phyloP scores from a whole-genome alignment of 768 basidiomycete species.

The Boletus rubropictus region DNA sequence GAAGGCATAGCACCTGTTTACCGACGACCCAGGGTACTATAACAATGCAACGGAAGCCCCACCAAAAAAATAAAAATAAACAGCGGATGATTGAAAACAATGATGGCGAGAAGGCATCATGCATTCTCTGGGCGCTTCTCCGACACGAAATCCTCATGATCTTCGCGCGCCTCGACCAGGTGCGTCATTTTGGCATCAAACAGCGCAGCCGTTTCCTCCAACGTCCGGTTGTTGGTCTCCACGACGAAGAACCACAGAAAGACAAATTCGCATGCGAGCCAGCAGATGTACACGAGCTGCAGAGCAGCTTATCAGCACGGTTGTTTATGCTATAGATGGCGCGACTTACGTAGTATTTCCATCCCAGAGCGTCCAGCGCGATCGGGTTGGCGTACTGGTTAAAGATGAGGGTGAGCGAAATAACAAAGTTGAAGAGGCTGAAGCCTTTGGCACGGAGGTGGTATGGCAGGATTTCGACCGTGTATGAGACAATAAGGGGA shows the following conservation, averaged over 20 bases:
- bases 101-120: conserved; percentile 2
- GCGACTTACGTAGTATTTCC: conserved; percentile 68
- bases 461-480: conserved; percentile 84
- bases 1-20: background rate
- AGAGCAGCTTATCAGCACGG: background rate
- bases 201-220: conserved; percentile 77
- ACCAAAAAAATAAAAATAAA: too few species aligned
- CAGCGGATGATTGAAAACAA: background rate
- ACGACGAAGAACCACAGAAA: conserved; percentile 64
- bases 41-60: background rate
- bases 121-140: conserved; percentile 18
- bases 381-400: conserved; percentile 87
- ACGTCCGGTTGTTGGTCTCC: conserved; percentile 66
- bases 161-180: conserved; percentile 18
- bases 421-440: conserved; percentile 72
- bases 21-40: background rate
- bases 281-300: conserved; percentile 63
- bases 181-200: conserved; percentile 58
- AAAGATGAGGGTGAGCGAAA: conserved; percentile 78
- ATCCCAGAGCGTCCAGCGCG: conserved; percentile 54
- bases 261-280: conserved; percentile 60
- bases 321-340: background rate
- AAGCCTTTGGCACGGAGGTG: conserved; percentile 81
- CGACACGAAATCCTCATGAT: conserved; percentile 8
- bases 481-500: conserved; percentile 82